A percentile compares a stretch with the other conserved stretches of the same genome.
phyloP scores from a whole-genome alignment of 2,329 filamentous ascomycete species.

The Ramularia collo-cygni region DNA sequence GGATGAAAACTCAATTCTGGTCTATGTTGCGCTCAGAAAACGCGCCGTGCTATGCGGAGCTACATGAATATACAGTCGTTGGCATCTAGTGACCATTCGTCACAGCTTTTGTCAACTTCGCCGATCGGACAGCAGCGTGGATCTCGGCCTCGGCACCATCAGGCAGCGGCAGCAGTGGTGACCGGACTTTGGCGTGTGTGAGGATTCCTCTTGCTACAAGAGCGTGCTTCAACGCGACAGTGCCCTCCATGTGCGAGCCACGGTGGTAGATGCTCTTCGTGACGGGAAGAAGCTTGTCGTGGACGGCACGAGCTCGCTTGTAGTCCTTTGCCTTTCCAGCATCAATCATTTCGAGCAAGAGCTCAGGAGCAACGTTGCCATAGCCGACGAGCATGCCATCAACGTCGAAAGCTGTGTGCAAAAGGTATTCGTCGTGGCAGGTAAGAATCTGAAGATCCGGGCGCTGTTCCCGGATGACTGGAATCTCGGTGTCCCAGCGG shows the following conservation, averaged over 20 bases:
- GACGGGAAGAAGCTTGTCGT: conserved; percentile 45
- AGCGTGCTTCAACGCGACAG: conserved; percentile 42
- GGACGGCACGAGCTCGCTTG: conserved; percentile 41
- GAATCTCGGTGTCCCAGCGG: conserved; percentile 52
- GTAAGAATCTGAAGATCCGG: conserved; percentile 46
- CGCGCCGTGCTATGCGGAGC: no score
- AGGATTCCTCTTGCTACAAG: conserved; percentile 46
- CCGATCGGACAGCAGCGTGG: conserved; percentile 34
- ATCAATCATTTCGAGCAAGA: conserved; percentile 44
- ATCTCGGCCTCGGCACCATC: conserved; percentile 41
- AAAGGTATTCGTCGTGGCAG: conserved; percentile 48
- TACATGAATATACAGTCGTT: no score
- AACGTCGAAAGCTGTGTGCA: conserved; percentile 47
- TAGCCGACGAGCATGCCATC: conserved; percentile 51
- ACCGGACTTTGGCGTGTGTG: conserved; percentile 45
- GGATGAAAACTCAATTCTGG: no score
- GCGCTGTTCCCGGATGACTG: conserved; percentile 43
- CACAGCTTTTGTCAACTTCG: conserved; percentile 31
- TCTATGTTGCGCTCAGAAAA: no score
- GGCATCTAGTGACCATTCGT: no score
- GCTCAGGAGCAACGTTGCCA: conserved; percentile 47
- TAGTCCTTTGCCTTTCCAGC: conserved; percentile 48
- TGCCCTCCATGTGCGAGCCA: conserved; percentile 49
- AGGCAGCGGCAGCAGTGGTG: conserved; percentile 40
- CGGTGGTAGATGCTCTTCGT: conserved; percentile 51